Evolutionary conservation across 495 filamentous ascomycete genomes (phyloP), one percentile per base, ranked within the genome.

Genomic region (Aspergillus taichungensis): DNA sequence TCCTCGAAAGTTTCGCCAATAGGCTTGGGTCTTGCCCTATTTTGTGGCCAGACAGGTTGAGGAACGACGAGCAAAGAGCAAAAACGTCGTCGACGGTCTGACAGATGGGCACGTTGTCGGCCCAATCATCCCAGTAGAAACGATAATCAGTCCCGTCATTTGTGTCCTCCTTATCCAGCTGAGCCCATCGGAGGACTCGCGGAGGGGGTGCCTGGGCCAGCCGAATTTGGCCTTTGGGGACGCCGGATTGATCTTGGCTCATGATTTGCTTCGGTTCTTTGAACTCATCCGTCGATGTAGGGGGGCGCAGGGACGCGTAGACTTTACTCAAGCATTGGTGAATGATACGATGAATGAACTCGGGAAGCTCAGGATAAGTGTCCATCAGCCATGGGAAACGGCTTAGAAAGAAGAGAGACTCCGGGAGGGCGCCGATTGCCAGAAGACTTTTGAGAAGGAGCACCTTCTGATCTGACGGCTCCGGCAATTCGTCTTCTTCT

Each of bases 111-210:
- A 97, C 72, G 50, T 88, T 91, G 50, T 97, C 91, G 8, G 84
- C 74, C 94, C 94, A 99, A 43, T 97, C 90, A 46, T 96, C 91
- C 82, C 88, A 95, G 64, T 97, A 99, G 60, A 94, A 97, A 24
- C 84, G 76, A 56, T 94, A 95, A 38, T 81, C 77, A 5, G 72
- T 76, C 6, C 81, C 83, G 55, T 89, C 85, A 33, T 75, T 78
- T 6, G 72, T 77, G 49, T 89, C 88, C 40, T 74, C 74, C 49
- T 77, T 79, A 46, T 95, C 89, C 10, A 87, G 71, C 51, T 83
- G 79, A 13, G 88, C 82, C 87, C 87, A 94, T 43, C 80, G 76
- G 40, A 91, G 59, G 5, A 76, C 72, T 53, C 83, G 83, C 32
- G 79, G 77, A 33, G 76, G 55, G 0, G 77, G 64, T 4, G 75